These are phyloP conservation scores for Fusarium algeriense DNA, from an alignment of 2,329 filamentous ascomycete species.

Conservation along the genomic window DNA sequence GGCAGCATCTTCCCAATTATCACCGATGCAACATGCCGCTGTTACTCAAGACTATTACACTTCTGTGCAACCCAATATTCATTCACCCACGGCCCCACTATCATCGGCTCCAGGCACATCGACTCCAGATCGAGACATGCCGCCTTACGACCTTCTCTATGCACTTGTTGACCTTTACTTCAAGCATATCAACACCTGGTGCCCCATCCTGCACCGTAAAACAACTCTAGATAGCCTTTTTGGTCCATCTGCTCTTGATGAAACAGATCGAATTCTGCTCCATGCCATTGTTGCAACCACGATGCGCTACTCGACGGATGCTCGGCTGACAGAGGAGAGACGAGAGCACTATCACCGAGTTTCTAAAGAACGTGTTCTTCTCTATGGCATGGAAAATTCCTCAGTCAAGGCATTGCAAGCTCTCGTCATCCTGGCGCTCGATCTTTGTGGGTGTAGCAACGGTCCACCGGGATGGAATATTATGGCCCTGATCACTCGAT, in stretches of 20 bases:
- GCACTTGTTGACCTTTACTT: constrained; percentile 81
- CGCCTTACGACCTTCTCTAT: constrained; percentile 80
- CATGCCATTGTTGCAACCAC: constrained; percentile 92
- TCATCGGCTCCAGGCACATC: constrained; percentile 54
- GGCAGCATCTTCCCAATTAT: constrained; percentile 52
- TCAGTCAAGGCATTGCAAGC: constrained; percentile 90
- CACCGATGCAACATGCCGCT: constrained; percentile 55
- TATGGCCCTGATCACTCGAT: constrained; percentile 87
- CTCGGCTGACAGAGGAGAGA: constrained; percentile 77
- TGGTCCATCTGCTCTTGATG: constrained; percentile 79
- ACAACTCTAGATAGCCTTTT: constrained; percentile 86
- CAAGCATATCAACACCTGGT: constrained; percentile 85
- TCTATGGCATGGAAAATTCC: constrained; percentile 90
- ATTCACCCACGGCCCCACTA: constrained; percentile 70
- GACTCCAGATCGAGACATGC: constrained; percentile 71
- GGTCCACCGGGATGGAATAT: constrained; percentile 94
- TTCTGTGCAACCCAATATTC: constrained; percentile 59
- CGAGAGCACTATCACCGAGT: constrained; percentile 80
- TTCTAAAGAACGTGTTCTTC: constrained; percentile 86
- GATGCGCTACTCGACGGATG: constrained; percentile 83
- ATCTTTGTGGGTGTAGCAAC: constrained; percentile 87
- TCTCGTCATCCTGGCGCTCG: constrained; percentile 85
- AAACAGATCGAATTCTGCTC: constrained; percentile 84
- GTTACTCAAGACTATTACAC: constrained; percentile 65
- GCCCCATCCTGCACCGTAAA: constrained; percentile 88